phyloP scores from a whole-genome alignment of 176 grass and related monocot species.

The Hordeum marinum region DNA sequence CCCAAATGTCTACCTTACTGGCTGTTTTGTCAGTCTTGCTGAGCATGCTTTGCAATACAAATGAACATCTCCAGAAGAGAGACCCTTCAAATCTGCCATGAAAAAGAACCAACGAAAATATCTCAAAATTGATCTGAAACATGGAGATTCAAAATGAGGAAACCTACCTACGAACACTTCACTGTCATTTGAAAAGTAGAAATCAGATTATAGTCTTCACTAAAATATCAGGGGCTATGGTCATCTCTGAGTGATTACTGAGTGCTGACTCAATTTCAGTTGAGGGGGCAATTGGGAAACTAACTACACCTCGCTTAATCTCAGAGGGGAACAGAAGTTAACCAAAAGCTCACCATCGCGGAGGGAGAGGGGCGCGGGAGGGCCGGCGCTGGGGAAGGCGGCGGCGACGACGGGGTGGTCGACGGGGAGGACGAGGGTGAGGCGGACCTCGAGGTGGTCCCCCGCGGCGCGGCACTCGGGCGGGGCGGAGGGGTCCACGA shows the following conservation, averaged over 20 bases:
- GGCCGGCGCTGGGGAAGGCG: conserved; percentile 22
- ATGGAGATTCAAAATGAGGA: conserved; percentile 2
- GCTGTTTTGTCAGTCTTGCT: conserved; percentile 69
- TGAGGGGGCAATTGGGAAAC: background rate
- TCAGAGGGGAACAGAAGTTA: background rate
- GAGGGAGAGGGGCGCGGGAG: conserved; percentile 8
- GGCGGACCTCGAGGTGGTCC: conserved; percentile 61
- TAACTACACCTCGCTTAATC: background rate
- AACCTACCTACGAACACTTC: background rate
- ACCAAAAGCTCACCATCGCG: background rate
- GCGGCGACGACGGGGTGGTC: conserved; percentile 54
- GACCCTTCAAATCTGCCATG: conserved; percentile 53
- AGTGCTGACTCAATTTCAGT: background rate
- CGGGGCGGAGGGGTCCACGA: conserved; percentile 46
- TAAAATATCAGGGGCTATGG: background rate
- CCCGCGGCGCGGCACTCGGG: conserved; percentile 30
- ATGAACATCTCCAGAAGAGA: conserved; percentile 54
- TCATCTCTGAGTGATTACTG: background rate
- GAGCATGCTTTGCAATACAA: conserved; percentile 78
- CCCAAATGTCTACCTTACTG: conserved; percentile 42
- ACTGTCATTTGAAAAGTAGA: background rate
- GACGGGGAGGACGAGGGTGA: conserved; percentile 57
- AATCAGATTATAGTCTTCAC: background rate
- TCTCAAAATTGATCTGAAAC: conserved; percentile 5
- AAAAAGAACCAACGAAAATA: background rate